Evolutionary conservation across 495 filamentous ascomycete species (phyloP).

Genomic region (Saxophila tyrrhenica): DNA sequence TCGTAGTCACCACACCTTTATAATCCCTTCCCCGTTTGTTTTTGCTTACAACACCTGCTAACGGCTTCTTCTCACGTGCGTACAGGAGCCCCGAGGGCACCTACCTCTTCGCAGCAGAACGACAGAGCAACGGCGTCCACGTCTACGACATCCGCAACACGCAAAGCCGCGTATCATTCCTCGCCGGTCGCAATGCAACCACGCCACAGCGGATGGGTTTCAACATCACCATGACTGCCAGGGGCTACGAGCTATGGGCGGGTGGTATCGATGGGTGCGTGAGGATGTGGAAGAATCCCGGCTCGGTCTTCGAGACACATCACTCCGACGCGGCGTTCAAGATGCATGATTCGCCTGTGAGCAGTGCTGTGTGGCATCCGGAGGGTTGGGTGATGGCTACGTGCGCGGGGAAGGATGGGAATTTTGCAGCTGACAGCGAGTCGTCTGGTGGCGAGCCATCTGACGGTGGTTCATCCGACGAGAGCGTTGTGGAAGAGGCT

Average conservation of each 20-base stretch:
- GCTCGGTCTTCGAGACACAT: slow-evolving; percentile 34
- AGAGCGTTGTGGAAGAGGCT: not conserved
- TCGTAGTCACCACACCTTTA: too few relatives aligned
- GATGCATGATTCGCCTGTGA: slow-evolving; percentile 40
- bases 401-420: slow-evolving; percentile 40
- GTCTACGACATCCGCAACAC: slow-evolving; percentile 77
- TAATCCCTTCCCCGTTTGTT: too few relatives aligned
- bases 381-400: slow-evolving; percentile 61
- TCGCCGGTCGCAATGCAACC: slow-evolving; percentile 55
- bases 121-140: slow-evolving; percentile 58
- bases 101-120: slow-evolving; percentile 80
- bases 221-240: slow-evolving; percentile 44
- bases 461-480: too few relatives aligned
- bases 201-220: slow-evolving; percentile 72
- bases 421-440: not conserved
- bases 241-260: slow-evolving; percentile 68
- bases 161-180: slow-evolving; percentile 53
- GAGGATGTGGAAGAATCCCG: slow-evolving; percentile 55
- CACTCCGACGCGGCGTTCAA: slow-evolving; percentile 22
- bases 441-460: too few relatives aligned
- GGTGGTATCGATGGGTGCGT: slow-evolving; percentile 71
- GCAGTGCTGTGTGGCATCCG: slow-evolving; percentile 54
- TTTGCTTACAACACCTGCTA: too few relatives aligned
- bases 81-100: slow-evolving; percentile 79
- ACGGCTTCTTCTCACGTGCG: too few relatives aligned